These are phyloP conservation scores for Cardamine chenopodiifolia DNA, from an alignment of 345 rosid genomes.

Conservation along the genomic window DNA sequence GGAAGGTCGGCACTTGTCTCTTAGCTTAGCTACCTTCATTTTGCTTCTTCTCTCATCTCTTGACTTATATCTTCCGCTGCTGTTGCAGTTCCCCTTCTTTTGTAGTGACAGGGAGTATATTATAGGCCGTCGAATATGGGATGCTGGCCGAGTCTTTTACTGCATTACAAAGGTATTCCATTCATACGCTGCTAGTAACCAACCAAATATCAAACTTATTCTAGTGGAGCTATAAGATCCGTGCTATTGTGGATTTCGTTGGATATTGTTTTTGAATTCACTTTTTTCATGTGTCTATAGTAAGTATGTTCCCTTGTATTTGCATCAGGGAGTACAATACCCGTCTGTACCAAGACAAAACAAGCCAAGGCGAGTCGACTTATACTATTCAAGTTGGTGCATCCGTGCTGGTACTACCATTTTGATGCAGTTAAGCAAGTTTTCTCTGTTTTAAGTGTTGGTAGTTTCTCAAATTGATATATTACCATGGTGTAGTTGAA, in stretches of 20 bases:
- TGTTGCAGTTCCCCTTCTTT: constrained; percentile 92
- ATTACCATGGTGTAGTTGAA: constrained; percentile 64
- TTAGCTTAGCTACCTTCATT: not conserved
- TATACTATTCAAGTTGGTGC: constrained; percentile 95
- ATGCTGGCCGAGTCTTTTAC: constrained; percentile 71
- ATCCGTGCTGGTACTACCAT: constrained; percentile 75
- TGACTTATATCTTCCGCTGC: constrained; percentile 12
- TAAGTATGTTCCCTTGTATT: too few species aligned
- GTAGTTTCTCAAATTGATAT: constrained; percentile 7
- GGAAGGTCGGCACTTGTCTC: constrained; percentile 58
- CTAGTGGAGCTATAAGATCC: not conserved
- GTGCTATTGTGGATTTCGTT: not conserved
- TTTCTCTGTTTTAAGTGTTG: constrained; percentile 6
- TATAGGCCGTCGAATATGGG: constrained; percentile 97
- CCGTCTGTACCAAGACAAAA: constrained; percentile 68
- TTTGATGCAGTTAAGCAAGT: not conserved
- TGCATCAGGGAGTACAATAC: constrained; percentile 76
- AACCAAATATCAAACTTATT: too few species aligned
- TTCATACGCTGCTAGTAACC: not conserved
- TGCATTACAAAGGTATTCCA: constrained; percentile 83
- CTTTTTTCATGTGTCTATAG: constrained; percentile 15
- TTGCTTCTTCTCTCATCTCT: constrained; percentile 14
- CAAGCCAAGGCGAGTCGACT: constrained; percentile 89
- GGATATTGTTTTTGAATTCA: constrained; percentile 4
- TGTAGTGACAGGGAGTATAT: constrained; percentile 94